Evolutionary conservation across 2,329 filamentous ascomycete species (phyloP).

Genomic region (Didymella exigua): DNA sequence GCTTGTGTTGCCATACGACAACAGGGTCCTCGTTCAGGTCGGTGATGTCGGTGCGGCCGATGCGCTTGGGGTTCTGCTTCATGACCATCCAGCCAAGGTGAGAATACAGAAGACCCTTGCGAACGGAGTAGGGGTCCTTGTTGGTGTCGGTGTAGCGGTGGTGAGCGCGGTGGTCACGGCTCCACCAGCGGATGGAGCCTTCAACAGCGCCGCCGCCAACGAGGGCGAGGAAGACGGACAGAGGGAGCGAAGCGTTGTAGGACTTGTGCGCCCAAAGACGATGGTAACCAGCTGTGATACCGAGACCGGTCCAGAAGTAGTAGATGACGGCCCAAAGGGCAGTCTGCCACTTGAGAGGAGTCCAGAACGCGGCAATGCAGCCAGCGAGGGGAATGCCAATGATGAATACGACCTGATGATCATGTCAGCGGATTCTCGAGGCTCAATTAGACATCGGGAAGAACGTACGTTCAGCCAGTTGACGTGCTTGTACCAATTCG

Average conservation of each 20-base stretch:
- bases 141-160: constrained; percentile 60
- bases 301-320: constrained; percentile 84
- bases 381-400: constrained; percentile 77
- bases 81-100: constrained; percentile 61
- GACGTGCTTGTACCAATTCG: constrained; percentile 90
- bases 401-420: constrained; percentile 77
- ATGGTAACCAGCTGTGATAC: constrained; percentile 65
- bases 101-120: constrained; percentile 58
- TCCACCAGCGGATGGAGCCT: constrained; percentile 59
- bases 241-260: constrained; percentile 52
- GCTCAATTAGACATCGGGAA: too few relatives aligned
- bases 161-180: constrained; percentile 57
- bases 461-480: constrained; percentile 84
- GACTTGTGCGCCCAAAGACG: constrained; percentile 71
- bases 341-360: constrained; percentile 75
- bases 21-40: constrained; percentile 59
- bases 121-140: constrained; percentile 60
- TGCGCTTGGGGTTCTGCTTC: constrained; percentile 61
- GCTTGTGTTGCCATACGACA: constrained; percentile 57
- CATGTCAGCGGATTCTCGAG: constrained; percentile 19
- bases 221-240: constrained; percentile 56
- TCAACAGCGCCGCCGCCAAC: constrained; percentile 57
- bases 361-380: constrained; percentile 77
- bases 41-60: constrained; percentile 58
- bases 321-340: constrained; percentile 75